Conservation (phyloP, 2,329 filamentous ascomycete genomes). For the Gnomoniopsis sp. region DNA sequence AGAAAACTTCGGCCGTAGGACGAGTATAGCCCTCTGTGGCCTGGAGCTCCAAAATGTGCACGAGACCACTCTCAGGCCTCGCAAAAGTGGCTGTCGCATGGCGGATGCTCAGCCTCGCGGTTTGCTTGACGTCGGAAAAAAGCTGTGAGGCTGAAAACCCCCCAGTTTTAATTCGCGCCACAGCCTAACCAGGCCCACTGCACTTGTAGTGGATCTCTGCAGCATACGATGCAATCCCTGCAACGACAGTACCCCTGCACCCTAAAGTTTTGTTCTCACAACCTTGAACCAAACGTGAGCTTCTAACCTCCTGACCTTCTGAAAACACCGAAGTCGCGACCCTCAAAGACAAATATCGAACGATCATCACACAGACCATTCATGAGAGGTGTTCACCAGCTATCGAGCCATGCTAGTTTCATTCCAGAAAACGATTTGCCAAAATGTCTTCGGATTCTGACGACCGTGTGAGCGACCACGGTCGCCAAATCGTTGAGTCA, state of each 20-base stretch:
- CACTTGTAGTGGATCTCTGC: not conserved
- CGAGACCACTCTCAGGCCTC: slow-evolving; percentile 1
- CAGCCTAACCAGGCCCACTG: not conserved
- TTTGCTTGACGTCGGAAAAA: slow-evolving; percentile 7
- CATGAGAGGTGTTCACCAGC: not conserved
- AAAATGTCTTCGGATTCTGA: slow-evolving; percentile 6
- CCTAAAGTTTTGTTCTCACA: not conserved
- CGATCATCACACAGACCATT: not conserved
- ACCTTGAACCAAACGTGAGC: not conserved
- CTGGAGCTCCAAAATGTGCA: not conserved
- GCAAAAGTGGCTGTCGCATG: slow-evolving; percentile 13
- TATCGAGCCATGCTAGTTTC: not conserved
- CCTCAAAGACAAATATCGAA: not conserved
- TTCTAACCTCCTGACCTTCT: not conserved
- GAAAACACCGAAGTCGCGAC: too few species aligned
- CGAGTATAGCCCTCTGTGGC: not conserved
- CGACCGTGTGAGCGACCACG: slow-evolving; percentile 5
- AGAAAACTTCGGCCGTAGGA: not conserved
- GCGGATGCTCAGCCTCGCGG: slow-evolving; percentile 14
- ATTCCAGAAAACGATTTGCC: not conserved
- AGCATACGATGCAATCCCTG: not conserved
- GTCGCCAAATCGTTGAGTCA: not conserved
- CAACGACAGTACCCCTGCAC: not conserved
- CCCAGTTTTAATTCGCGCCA: not conserved
- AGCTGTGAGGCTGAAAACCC: slow-evolving; percentile 6